Base-by-base conservation (phyloP, 371 early-diverging fungal species). In the Nematocida sp. region DNA sequence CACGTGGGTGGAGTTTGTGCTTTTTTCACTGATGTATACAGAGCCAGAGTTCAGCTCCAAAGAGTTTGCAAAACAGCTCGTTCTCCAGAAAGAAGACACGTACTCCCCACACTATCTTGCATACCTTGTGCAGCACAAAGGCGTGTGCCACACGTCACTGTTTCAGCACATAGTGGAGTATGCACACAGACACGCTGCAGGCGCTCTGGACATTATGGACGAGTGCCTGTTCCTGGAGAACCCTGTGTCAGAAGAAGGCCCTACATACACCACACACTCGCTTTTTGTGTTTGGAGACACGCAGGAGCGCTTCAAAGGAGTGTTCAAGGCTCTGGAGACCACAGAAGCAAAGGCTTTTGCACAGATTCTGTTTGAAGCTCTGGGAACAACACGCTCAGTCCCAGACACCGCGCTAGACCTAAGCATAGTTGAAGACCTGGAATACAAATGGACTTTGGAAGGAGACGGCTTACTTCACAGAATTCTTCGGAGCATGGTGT, bases 41-140 rank as follows among this genome's bases (percentile, higher is more conserved):
- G 58, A 23, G 3, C 17, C 48, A n/a, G 23, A 34, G 15, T 70
- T 56, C 32, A 46, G 19, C 13, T 36, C 41, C 31, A 37, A 43
- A 21, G 25, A 36, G 43, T 70, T 60, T 21, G 27, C 0, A 27
- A 23, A 37, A 19, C 54, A 48, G 29, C 31, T 43, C 38, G 50
- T 36, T 21, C 37, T 70, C 27, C 21, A 11, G 15, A 41, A 38
- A 21, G 49, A 38, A 31, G 58, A 27, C 25, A 38, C 27, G 15
- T 27, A 41, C 25, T 7, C 40, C 17, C 15, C 37, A 36, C 32
- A 49, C 23, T 70, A 70, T 49, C 43, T 57, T 52, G 15, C 60
- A 15, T 70, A 58, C 27, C 74, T 70, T 21, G 29, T 57, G 11
- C 36, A 60, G 50, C 46, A 34, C 25, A 40, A 70, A 17, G 74